Evolutionary conservation across 768 basidiomycete species (phyloP).

Genomic region (Trametes villosa): DNA sequence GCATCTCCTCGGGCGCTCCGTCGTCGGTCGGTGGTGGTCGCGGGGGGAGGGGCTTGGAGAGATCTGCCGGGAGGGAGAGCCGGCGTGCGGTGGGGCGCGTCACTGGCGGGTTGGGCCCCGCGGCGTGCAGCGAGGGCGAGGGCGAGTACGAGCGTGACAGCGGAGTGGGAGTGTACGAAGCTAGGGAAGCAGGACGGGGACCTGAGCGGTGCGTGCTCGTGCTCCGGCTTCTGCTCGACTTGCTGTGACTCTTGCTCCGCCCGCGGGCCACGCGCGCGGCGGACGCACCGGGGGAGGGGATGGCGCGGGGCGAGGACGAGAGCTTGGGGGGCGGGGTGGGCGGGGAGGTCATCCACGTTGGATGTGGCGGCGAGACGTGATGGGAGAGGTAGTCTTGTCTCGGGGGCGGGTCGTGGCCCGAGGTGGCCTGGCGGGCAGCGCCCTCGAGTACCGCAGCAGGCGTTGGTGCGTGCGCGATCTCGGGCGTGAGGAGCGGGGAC

Average conservation of each 20-base stretch:
- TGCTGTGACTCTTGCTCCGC: constrained; percentile 10
- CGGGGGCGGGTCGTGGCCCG: not conserved
- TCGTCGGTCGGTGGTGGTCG: not conserved
- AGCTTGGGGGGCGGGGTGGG: constrained; percentile 54
- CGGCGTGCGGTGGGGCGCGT: constrained; percentile 4
- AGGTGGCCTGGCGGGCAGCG: not conserved
- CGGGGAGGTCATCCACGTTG: constrained; percentile 62
- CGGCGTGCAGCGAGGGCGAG: constrained; percentile 33
- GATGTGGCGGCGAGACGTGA: constrained; percentile 35
- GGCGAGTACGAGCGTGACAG: constrained; percentile 46
- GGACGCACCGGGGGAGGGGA: constrained; percentile 23
- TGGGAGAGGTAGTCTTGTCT: constrained; percentile 18
- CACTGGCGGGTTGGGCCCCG: not conserved
- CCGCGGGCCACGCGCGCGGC: constrained; percentile 7
- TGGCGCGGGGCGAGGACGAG: constrained; percentile 40
- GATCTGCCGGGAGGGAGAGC: constrained; percentile 22
- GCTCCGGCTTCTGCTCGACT: constrained; percentile 11
- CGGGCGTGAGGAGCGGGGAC: constrained; percentile 61
- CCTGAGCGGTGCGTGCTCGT: constrained; percentile 32
- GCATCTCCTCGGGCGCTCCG: constrained; percentile 14
- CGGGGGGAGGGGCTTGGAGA: constrained; percentile 22
- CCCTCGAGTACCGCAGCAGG: constrained; percentile 10
- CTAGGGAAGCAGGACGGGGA: constrained; percentile 34
- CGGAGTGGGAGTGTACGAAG: constrained; percentile 41
- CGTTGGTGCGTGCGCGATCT: constrained; percentile 22